Evolutionary conservation across 805 yeast species (phyloP), one percentile per base, ranked within the genome.

Genomic region (Zygoascus flipseniorum): DNA sequence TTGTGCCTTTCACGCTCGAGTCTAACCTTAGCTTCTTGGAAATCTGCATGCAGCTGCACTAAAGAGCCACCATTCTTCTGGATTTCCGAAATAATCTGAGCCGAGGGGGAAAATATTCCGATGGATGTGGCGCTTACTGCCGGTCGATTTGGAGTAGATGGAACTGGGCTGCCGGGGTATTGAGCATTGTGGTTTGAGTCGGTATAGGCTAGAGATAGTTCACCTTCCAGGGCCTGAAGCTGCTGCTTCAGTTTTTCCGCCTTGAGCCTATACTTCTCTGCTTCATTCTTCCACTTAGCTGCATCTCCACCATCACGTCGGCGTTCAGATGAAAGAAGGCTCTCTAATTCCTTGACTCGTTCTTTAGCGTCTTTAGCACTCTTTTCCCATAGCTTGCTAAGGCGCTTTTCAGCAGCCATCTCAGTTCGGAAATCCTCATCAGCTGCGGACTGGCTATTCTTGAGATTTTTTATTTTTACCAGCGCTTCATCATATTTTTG

Each of bases 1-100:
- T 85, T 84, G 16, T 83, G 76, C 60, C 82, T 79, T 67, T 89
- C 96, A 51, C 80, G 76, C 2, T 80, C 75, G 48, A 87, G 71
- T 58, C 85, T 86, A 58, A 78, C 85, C 65, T 81, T 83, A 54
- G 87, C 67, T 52, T 78, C 72, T 56, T 79, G 77, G 61, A 78
- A 80, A 60, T 86, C 92, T 1, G 85, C 67, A 59, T 83, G 80
- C 31, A 85, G 70, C 45, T 85, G 79, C 2, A 86, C 82, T 42
- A 86, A 70, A 0, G 73, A 66, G 31, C 90, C 81, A 8, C 85
- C 76, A 8, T 83, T 82, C 47, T 66, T 58, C 31, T 66, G 68
- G 42, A 71, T 66, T 43, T 72, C 71, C 9, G 82, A 72, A 20
- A 82, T 75, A 39, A 78, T 76, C 48, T 79, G 76, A 0, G 88